Base-by-base conservation (phyloP, 352 stramenopile species). In the Phytophthora brassicae region DNA sequence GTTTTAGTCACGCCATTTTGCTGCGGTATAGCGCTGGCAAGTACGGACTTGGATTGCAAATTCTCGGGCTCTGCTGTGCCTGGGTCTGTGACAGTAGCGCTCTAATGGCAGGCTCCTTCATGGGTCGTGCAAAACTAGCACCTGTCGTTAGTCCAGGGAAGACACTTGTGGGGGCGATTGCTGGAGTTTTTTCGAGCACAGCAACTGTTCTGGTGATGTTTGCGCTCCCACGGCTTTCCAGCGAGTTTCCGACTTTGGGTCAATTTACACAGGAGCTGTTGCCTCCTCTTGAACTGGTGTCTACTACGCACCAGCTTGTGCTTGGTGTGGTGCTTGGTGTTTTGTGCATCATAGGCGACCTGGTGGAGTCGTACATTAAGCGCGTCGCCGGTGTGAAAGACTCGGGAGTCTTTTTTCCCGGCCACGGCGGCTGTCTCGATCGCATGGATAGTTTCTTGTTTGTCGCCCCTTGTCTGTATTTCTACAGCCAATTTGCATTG, bases 391-490 rank as follows among this genome's bases (percentile, higher is more conserved):
- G 77, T 36, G 72, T 89, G 11, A 92, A 89, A 58, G 82, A 90
- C 68, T 90, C 80, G 19, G 82, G 84, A 16, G 24, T 67, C 26
- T 79, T 92, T 50, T 90, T 92, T 45, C 84, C 84, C 3, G 84
- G 84, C 33, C 84, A 92, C 50, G 84, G 84, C 36, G 84, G 84
- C 16, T 88, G 77, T 55, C 84, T 92, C 31, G 84, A 92, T 47
- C 84, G 84, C 60, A 89, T 90, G 79, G 81, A 90, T 58, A 90
- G 81, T 65, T 80, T 92, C 22, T 68, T 92, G 17, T 81, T 92
- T 43, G 73, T 86, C 7, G 80, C 79, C 44, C 84, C 77, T 8
- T 79, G 60, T 29, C 68, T 92, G 48, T 85, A 82, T 54, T 88
- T 82, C 69, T 86, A 78, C 61, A 73, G 55, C 28, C 33, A 56